These are phyloP conservation scores for Globisporangium heterothallicum DNA, from an alignment of 352 stramenopile genomes.

Conservation along the genomic window DNA sequence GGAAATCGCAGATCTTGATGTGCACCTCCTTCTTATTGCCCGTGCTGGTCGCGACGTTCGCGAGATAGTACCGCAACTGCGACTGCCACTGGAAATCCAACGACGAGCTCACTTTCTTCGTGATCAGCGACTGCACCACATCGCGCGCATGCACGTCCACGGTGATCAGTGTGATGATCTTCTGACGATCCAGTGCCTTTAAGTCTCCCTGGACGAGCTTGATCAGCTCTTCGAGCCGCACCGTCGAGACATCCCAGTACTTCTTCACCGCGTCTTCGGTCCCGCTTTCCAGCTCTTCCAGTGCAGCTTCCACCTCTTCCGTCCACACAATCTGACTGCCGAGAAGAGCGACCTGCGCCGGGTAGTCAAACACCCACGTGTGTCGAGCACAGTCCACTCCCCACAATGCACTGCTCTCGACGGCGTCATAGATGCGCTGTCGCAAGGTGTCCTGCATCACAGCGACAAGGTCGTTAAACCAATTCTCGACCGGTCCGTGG, in stretches of 20 bases:
- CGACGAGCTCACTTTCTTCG: slow-evolving; percentile 89
- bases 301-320: slow-evolving; percentile 84
- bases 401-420: slow-evolving; percentile 93
- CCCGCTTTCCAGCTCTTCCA: slow-evolving; percentile 94
- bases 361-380: slow-evolving; percentile 90
- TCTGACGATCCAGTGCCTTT: slow-evolving; percentile 67
- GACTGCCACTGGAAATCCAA: slow-evolving; percentile 94
- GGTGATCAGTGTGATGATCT: slow-evolving; percentile 97
- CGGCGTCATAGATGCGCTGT: slow-evolving; percentile 82
- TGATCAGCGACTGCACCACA: slow-evolving; percentile 90
- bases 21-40: slow-evolving; percentile 62
- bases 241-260: slow-evolving; percentile 90
- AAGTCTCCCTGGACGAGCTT: slow-evolving; percentile 89
- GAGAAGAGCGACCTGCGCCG: slow-evolving; percentile 73
- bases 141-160: slow-evolving; percentile 96
- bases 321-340: slow-evolving; percentile 94
- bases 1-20: slow-evolving; percentile 90
- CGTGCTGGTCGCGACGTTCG: slow-evolving; percentile 37
- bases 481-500: slow-evolving; percentile 88
- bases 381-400: slow-evolving; percentile 73
- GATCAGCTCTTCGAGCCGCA: slow-evolving; percentile 90
- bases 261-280: slow-evolving; percentile 95
- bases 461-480: slow-evolving; percentile 93
- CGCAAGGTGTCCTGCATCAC: slow-evolving; percentile 91
- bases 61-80: slow-evolving; percentile 92